These are phyloP conservation scores for Cephalotrichum gorgonifer DNA, from an alignment of 2,329 filamentous ascomycete species.

Conservation along the genomic window DNA sequence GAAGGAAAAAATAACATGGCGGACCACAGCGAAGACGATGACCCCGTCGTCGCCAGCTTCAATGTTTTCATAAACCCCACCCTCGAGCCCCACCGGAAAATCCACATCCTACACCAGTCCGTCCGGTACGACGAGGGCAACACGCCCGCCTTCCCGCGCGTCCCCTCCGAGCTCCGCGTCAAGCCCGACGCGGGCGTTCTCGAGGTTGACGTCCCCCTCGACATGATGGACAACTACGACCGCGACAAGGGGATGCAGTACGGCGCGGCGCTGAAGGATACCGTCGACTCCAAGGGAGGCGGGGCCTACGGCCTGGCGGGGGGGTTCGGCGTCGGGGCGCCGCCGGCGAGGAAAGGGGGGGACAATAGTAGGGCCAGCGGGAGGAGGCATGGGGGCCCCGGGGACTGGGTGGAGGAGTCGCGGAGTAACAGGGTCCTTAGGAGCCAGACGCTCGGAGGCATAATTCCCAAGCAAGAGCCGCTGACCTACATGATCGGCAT, in stretches of 20 bases:
- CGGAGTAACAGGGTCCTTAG: conserved; percentile 62
- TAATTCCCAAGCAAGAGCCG: conserved; percentile 58
- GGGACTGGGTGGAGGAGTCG: conserved; percentile 59
- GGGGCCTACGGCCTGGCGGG: conserved; percentile 62
- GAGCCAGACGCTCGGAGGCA: conserved; percentile 77
- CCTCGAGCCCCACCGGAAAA: conserved; percentile 49
- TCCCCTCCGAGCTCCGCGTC: conserved; percentile 66
- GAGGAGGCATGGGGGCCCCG: conserved; percentile 29
- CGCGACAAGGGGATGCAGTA: conserved; percentile 71
- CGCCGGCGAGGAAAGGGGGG: conserved; percentile 18
- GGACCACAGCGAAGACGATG: conserved; percentile 32
- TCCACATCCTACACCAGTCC: conserved; percentile 83
- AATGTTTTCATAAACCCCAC: conserved; percentile 76
- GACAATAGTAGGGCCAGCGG: conserved; percentile 25
- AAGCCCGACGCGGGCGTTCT: conserved; percentile 76
- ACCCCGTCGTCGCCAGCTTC: conserved; percentile 67
- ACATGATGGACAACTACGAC: conserved; percentile 67
- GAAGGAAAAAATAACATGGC: conserved; percentile 4
- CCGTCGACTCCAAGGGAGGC: conserved; percentile 45
- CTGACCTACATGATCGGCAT: conserved; percentile 86
- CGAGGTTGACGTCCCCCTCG: conserved; percentile 83
- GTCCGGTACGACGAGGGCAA: conserved; percentile 56
- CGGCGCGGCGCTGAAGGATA: conserved; percentile 64
- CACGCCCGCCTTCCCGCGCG: conserved; percentile 38
- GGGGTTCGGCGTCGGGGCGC: conserved; percentile 56